Evolutionary conservation across 768 basidiomycete species (phyloP).

Genomic region (Kwoniella sp.): DNA sequence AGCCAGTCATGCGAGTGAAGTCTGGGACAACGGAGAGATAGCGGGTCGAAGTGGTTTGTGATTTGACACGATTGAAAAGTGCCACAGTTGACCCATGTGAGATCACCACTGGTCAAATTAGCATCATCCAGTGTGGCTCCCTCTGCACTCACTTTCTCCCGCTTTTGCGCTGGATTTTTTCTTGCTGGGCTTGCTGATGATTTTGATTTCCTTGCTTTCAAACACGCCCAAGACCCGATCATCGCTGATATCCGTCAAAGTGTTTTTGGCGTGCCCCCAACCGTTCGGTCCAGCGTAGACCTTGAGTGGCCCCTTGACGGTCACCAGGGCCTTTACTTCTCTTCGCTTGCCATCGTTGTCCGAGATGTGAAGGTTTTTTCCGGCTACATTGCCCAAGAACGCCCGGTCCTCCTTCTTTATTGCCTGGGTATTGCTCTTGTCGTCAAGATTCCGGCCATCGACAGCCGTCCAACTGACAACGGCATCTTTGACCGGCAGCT

Average conservation of each 20-base stretch:
- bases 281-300: conserved; percentile 56
- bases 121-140: neutral
- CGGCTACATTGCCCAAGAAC: conserved; percentile 86
- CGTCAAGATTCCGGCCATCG: conserved; percentile 75
- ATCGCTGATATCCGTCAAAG: conserved; percentile 61
- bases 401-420: conserved; percentile 57
- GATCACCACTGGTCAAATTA: conserved; percentile 66
- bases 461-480: conserved; percentile 82
- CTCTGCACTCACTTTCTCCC: conserved; percentile 76
- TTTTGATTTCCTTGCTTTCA: conserved; percentile 90
- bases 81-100: conserved; percentile 94
- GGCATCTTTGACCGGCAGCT: conserved; percentile 77
- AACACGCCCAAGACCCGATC: conserved; percentile 83
- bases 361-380: conserved; percentile 90
- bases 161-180: conserved; percentile 92
- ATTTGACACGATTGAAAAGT: conserved; percentile 88
- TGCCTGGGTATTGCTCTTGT: conserved; percentile 27
- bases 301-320: conserved; percentile 24
- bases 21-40: conserved; percentile 94
- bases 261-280: conserved; percentile 53
- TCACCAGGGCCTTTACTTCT: conserved; percentile 88
- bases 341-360: conserved; percentile 94
- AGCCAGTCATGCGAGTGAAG: conserved; percentile 84
- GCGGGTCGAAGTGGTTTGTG: conserved; percentile 92
- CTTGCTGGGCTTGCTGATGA: conserved; percentile 97